Conservation (phyloP, 768 basidiomycete species). For the Antrodiella citrinella region DNA sequence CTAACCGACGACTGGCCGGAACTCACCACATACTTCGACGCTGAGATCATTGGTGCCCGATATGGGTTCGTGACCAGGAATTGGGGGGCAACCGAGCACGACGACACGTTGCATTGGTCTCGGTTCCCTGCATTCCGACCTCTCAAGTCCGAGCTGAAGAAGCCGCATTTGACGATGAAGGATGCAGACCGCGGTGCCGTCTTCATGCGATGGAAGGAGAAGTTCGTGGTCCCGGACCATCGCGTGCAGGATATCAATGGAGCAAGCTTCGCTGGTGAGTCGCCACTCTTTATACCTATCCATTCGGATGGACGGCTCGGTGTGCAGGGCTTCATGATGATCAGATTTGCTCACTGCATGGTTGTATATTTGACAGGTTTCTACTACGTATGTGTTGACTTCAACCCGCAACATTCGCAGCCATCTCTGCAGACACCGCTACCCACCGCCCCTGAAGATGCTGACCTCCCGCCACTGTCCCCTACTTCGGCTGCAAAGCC, state of each 20-base stretch:
- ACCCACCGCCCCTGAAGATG: conserved; percentile 12
- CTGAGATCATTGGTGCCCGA: conserved; percentile 87
- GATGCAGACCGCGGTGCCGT: conserved; percentile 61
- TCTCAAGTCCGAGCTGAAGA: conserved; percentile 69
- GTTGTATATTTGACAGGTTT: conserved; percentile 49
- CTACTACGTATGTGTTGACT: conserved; percentile 93
- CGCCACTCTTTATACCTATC: conserved; percentile 1
- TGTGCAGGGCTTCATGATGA: neutral
- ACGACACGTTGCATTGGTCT: conserved; percentile 92
- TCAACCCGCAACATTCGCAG: conserved; percentile 52
- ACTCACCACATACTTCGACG: conserved; percentile 94
- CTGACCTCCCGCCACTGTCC: neutral
- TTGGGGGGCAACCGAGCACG: conserved; percentile 86
- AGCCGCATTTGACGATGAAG: conserved; percentile 74
- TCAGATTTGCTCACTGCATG: neutral
- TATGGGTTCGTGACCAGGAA: conserved; percentile 88
- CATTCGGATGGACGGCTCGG: neutral
- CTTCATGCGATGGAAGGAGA: conserved; percentile 97
- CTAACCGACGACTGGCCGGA: conserved; percentile 93
- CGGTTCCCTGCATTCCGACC: conserved; percentile 88
- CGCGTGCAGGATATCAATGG: conserved; percentile 90
- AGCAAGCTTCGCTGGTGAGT: conserved; percentile 87
- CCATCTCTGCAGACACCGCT: conserved; percentile 12
- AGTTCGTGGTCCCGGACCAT: conserved; percentile 93
- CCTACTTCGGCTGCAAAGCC: conserved; percentile 24